These are phyloP conservation scores for Plasmodium sp. DNA, from an alignment of 169 alveolate genomes.

Conservation along the genomic window DNA sequence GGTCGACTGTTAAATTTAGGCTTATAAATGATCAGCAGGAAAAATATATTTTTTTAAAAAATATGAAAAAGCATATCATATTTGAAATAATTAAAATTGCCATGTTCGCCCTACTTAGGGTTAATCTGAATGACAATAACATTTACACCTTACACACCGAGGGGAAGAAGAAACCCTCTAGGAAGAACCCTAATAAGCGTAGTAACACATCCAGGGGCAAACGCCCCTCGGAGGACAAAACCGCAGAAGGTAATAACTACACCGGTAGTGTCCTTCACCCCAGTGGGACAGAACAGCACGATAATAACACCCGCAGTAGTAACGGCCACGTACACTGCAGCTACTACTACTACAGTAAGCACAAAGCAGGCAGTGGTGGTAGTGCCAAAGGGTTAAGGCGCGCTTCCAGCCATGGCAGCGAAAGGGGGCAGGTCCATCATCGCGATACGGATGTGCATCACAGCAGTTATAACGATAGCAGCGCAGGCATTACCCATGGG, in stretches of 20 bases:
- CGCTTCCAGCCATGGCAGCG: background rate
- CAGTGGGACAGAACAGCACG: background rate
- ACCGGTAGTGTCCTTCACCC: background rate
- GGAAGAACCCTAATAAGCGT: background rate
- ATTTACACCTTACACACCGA: conserved; percentile 21
- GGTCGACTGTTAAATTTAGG: conserved; percentile 58
- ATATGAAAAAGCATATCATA: conserved; percentile 62
- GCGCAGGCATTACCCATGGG: background rate
- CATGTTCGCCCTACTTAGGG: conserved; percentile 58
- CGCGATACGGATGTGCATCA: background rate
- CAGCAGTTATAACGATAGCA: background rate
- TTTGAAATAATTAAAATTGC: conserved; percentile 71
- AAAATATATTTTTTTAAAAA: conserved; percentile 60
- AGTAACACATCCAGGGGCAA: background rate
- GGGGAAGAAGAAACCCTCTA: background rate
- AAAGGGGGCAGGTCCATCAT: background rate
- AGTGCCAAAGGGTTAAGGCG: background rate
- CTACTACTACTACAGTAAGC: background rate
- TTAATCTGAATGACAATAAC: conserved; percentile 70
- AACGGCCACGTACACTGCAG: background rate
- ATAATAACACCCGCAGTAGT: background rate
- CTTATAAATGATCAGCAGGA: conserved; percentile 64
- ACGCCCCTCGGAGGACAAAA: background rate
- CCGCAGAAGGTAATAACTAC: background rate
- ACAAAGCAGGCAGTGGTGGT: background rate